Percentiles rank a stretch among this genome's conserved stretches.
Evolutionary conservation across 2,329 filamentous ascomycete species (phyloP).

Genomic region (Aschersonia sp.): DNA sequence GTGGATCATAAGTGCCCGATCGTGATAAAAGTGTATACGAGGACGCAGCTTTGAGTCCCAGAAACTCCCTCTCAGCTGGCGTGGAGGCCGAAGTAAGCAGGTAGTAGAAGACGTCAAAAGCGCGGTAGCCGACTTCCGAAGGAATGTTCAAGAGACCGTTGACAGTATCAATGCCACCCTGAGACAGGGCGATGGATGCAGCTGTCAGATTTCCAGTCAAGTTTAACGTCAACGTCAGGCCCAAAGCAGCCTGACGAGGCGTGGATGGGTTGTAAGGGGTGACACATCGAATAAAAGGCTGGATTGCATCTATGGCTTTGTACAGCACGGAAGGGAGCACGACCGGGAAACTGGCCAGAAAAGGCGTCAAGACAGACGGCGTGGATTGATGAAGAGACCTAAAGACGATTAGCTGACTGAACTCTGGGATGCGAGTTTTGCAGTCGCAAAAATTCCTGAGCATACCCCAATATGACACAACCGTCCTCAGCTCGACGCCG

Average conservation of each 20-base stretch:
- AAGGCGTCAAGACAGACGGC: constrained; percentile 70
- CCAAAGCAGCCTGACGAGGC: constrained; percentile 66
- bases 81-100: constrained; percentile 85
- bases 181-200: constrained; percentile 64
- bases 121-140: constrained; percentile 65
- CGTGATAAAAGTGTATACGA: constrained; percentile 66
- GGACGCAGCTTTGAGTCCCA: constrained; percentile 65
- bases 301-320: constrained; percentile 66
- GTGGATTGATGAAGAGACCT: constrained; percentile 83
- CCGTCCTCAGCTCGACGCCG: constrained; percentile 88
- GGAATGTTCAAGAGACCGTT: constrained; percentile 73
- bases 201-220: constrained; percentile 66
- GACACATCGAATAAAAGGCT: constrained; percentile 75
- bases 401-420: constrained; percentile 6
- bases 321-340: constrained; percentile 62
- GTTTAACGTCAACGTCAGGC: constrained; percentile 68
- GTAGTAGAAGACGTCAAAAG: constrained; percentile 97
- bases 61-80: constrained; percentile 73
- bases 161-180: constrained; percentile 74
- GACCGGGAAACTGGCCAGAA: constrained; percentile 68
- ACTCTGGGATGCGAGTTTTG: no score
- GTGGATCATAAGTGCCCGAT: constrained; percentile 75
- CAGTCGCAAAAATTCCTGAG: constrained; percentile 3
- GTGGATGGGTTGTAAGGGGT: constrained; percentile 83
- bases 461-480: constrained; percentile 78